A percentile compares a stretch with the other conserved stretches of the same genome.
These are phyloP conservation scores for Beauveria sp. DNA, from an alignment of 2,329 filamentous ascomycete genomes.

Conservation along the genomic window DNA sequence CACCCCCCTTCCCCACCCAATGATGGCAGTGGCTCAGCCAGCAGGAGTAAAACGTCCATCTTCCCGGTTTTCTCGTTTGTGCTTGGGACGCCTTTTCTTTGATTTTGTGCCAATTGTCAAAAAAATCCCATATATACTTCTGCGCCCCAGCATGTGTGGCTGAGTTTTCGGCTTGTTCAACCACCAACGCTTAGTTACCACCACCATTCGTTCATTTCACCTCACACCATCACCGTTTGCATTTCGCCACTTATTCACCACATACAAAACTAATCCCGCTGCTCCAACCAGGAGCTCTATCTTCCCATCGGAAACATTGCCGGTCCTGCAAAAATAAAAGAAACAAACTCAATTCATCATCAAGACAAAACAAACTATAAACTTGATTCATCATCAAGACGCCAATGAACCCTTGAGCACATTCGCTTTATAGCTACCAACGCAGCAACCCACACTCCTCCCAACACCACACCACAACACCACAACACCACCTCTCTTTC, in stretches of 20 bases:
- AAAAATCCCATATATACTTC: conserved; percentile 8
- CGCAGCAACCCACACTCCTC: neutral
- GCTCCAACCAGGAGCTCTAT: neutral
- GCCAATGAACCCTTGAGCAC: neutral
- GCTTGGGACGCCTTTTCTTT: neutral
- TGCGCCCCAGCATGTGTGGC: conserved; percentile 5
- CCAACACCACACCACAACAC: neutral
- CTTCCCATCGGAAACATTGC: neutral
- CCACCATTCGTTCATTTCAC: neutral
- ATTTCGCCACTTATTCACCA: neutral
- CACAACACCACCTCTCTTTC: neutral
- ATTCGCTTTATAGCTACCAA: neutral
- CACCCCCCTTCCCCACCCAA: neutral
- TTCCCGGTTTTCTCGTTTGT: neutral
- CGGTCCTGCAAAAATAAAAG: too few species aligned
- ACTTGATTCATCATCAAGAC: neutral
- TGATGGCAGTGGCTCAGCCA: conserved; percentile 3
- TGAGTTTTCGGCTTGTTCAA: neutral
- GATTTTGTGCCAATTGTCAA: neutral
- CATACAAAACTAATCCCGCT: neutral
- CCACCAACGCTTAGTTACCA: neutral
- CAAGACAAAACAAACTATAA: neutral
- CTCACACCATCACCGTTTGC: neutral
- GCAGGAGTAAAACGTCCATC: conserved; percentile 1
- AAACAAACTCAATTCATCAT: neutral